A percentile compares a stretch with the other conserved stretches of the same genome.
phyloP scores from a whole-genome alignment of 2,329 filamentous ascomycete species.

The Fusarium chlamydosporum region DNA sequence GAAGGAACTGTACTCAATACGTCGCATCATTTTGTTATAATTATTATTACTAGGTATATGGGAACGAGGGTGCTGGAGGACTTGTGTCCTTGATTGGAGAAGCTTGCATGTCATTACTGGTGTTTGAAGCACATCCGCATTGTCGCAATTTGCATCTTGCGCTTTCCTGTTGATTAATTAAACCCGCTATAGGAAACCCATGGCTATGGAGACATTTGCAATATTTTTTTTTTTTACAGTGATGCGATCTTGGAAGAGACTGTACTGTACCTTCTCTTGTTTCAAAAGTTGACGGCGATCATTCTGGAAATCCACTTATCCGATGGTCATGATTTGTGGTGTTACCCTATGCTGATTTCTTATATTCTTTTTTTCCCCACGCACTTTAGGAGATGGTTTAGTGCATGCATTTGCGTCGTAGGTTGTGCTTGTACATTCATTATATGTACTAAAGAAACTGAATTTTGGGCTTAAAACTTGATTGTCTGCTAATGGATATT shows the following conservation, averaged over 20 bases:
- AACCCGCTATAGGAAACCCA: conserved; percentile 27
- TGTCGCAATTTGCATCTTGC: conserved; percentile 39
- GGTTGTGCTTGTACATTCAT: background rate
- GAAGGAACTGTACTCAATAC: conserved; percentile 33
- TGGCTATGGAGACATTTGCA: conserved; percentile 28
- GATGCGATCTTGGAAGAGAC: background rate
- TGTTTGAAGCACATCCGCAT: conserved; percentile 44
- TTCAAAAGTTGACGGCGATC: background rate
- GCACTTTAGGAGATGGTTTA: background rate
- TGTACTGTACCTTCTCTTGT: background rate
- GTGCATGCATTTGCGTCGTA: background rate
- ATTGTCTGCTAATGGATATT: background rate
- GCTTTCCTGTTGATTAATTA: conserved; percentile 39
- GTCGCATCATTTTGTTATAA: conserved; percentile 31
- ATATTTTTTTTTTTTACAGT: background rate
- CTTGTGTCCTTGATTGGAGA: conserved; percentile 21
- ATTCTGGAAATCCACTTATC: background rate
- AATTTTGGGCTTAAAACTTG: background rate
- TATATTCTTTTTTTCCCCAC: too few relatives aligned
- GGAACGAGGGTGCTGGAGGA: conserved; percentile 12
- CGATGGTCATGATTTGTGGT: too few relatives aligned
- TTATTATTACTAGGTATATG: conserved; percentile 35
- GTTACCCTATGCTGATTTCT: too few relatives aligned
- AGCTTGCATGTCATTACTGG: conserved; percentile 45
- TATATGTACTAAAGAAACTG: background rate